Evolutionary conservation across 2,329 filamentous ascomycete species (phyloP).

Genomic region (Aspergillus brasiliensis): DNA sequence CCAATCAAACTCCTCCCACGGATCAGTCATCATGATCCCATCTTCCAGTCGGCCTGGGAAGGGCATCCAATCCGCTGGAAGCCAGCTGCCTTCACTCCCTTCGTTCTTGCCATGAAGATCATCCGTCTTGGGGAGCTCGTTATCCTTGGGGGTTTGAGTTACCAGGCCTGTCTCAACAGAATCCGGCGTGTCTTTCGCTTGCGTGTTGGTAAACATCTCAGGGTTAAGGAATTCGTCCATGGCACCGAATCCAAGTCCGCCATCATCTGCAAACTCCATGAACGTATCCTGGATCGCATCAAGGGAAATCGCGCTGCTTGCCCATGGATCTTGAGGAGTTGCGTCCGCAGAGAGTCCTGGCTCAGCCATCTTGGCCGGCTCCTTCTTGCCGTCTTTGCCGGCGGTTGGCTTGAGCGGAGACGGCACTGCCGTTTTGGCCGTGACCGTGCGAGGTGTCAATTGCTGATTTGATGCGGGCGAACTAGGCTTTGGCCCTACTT

Average conservation of each 20-base stretch:
- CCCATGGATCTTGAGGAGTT: slow-evolving; percentile 38
- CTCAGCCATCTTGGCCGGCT: slow-evolving; percentile 24
- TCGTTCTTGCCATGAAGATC: slow-evolving; percentile 34
- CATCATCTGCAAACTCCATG: slow-evolving; percentile 32
- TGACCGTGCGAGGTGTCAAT: slow-evolving; percentile 33
- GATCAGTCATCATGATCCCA: slow-evolving; percentile 28
- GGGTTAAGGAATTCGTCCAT: slow-evolving; percentile 43
- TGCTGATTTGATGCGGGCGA: slow-evolving; percentile 39
- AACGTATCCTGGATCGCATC: slow-evolving; percentile 44
- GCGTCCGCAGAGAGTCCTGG: slow-evolving; percentile 17
- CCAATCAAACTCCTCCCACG: slow-evolving; percentile 43
- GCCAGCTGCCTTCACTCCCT: slow-evolving; percentile 31
- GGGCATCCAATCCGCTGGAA: slow-evolving; percentile 37
- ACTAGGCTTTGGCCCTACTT: slow-evolving; percentile 34
- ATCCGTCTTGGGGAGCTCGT: slow-evolving; percentile 35
- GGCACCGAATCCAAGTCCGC: slow-evolving; percentile 35
- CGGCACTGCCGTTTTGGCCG: slow-evolving; percentile 24
- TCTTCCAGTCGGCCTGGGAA: slow-evolving; percentile 30
- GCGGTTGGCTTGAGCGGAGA: slow-evolving; percentile 26
- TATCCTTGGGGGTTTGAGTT: slow-evolving; percentile 42
- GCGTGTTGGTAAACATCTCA: slow-evolving; percentile 37
- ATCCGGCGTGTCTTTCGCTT: slow-evolving; percentile 40
- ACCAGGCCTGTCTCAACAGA: slow-evolving; percentile 38
- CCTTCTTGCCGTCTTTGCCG: slow-evolving; percentile 31
- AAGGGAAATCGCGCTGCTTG: slow-evolving; percentile 39